phyloP scores from a whole-genome alignment of 495 filamentous ascomycete species.

The Daldinia vernicosa region DNA sequence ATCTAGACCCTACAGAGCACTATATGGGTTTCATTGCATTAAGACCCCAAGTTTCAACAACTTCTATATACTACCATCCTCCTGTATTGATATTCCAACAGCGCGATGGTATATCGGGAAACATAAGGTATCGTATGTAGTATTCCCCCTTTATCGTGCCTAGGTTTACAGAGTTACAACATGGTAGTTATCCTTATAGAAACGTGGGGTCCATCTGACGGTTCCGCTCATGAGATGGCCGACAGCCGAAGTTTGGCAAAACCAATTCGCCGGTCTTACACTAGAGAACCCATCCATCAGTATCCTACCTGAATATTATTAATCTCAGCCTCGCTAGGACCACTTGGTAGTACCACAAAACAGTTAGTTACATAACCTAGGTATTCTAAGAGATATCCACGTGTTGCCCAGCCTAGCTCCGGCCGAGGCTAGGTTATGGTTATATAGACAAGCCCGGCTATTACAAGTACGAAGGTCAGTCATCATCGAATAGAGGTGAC shows the following conservation, averaged over 20 bases:
- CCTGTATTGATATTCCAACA: slow-evolving; percentile 1
- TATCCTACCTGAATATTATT: neutral
- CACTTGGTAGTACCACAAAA: neutral
- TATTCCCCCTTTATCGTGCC: slow-evolving; percentile 14
- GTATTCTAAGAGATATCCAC: neutral
- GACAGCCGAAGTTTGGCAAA: slow-evolving; percentile 9
- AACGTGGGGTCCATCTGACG: neutral
- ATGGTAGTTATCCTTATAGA: slow-evolving; percentile 9
- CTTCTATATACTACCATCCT: slow-evolving; percentile 7
- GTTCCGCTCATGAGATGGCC: neutral
- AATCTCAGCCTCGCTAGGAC: neutral
- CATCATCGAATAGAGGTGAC: neutral
- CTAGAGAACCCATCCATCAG: neutral
- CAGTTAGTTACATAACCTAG: neutral
- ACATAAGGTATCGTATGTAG: neutral
- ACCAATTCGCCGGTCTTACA: slow-evolving; percentile 5
- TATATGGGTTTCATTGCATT: slow-evolving; percentile 21
- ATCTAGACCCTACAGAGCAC: neutral
- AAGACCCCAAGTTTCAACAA: slow-evolving; percentile 19
- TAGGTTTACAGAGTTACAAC: slow-evolving; percentile 7
- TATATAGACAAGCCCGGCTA: neutral
- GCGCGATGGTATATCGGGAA: neutral
- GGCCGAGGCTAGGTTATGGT: neutral
- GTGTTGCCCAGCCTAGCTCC: neutral
- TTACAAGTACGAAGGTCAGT: neutral